These are phyloP conservation scores for Kodamaea neixiangensis DNA, from an alignment of 805 yeast species.

Conservation along the genomic window DNA sequence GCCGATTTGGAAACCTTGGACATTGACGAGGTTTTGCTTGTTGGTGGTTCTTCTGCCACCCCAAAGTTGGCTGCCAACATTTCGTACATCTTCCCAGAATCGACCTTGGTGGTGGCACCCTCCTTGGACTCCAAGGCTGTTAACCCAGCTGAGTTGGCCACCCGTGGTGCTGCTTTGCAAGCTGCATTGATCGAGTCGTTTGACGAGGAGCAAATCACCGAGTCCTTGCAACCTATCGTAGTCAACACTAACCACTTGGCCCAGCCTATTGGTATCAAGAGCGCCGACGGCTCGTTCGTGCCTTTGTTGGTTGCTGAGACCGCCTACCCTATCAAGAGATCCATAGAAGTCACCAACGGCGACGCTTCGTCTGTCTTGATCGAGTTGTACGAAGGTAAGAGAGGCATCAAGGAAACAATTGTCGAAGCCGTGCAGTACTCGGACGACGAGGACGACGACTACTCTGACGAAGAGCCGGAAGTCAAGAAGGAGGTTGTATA, in stretches of 20 bases:
- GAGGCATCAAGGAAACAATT: conserved; percentile 78
- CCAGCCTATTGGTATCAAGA: conserved; percentile 83
- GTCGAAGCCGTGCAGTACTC: conserved; percentile 65
- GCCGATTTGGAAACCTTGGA: conserved; percentile 85
- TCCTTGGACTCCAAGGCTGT: conserved; percentile 72
- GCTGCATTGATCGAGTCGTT: conserved; percentile 83
- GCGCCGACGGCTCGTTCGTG: conserved; percentile 68
- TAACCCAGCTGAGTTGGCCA: conserved; percentile 85
- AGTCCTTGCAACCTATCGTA: conserved; percentile 80
- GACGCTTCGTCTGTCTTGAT: conserved; percentile 59
- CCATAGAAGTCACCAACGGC: conserved; percentile 63
- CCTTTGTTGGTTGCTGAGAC: conserved; percentile 81
- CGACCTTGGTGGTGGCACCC: conserved; percentile 76
- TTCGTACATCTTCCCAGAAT: conserved; percentile 76
- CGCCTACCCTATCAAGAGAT: conserved; percentile 85
- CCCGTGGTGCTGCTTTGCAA: conserved; percentile 96
- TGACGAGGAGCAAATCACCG: conserved; percentile 78
- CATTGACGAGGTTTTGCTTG: conserved; percentile 86
- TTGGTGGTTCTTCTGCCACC: conserved; percentile 90
- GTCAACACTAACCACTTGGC: conserved; percentile 84
- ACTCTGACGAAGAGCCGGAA: conserved; percentile 87
- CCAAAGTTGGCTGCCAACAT: conserved; percentile 86
- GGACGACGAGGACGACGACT: conserved; percentile 50
- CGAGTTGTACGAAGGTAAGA: conserved; percentile 82
- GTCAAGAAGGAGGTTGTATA: conserved; percentile 72